phyloP scores from a whole-genome alignment of 306 rosid species.

The Purshia tridentata region DNA sequence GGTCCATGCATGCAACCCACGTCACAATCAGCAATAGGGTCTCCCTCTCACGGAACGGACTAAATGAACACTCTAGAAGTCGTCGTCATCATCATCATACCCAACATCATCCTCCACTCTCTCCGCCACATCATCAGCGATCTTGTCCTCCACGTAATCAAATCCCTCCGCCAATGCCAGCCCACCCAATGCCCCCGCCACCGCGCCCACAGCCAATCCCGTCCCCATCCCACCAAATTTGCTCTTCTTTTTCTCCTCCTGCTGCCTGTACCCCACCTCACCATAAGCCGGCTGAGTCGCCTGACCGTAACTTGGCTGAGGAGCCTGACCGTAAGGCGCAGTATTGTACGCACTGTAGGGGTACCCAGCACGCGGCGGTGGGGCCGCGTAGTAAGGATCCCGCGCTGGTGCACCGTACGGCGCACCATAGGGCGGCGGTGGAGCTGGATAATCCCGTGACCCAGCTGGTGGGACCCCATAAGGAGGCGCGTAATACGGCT shows the following conservation, averaged over 20 bases:
- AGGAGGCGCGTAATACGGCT: conserved; percentile 44
- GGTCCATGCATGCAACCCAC: not conserved
- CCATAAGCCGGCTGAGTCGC: conserved; percentile 39
- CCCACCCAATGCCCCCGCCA: conserved; percentile 69
- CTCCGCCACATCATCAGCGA: conserved; percentile 58
- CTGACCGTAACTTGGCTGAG: conserved; percentile 41
- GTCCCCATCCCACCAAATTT: conserved; percentile 91
- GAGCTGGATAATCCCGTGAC: conserved; percentile 35
- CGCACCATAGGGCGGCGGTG: conserved; percentile 32
- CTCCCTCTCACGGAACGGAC: too few species aligned
- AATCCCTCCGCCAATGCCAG: conserved; percentile 61
- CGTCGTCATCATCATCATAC: conserved; percentile 45
- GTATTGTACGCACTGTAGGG: conserved; percentile 34
- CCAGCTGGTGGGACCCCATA: conserved; percentile 62
- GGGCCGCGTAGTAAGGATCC: conserved; percentile 44
- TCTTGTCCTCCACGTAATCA: conserved; percentile 63
- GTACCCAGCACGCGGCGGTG: conserved; percentile 28
- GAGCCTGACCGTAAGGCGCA: conserved; percentile 25
- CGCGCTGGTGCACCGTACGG: conserved; percentile 23
- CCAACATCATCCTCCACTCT: conserved; percentile 57
- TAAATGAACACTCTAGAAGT: conserved; percentile 27
- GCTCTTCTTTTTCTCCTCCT: conserved; percentile 64
- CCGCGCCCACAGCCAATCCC: conserved; percentile 90
- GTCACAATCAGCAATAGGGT: not conserved
- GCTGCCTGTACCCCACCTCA: conserved; percentile 25